Base-by-base conservation (phyloP, 2,329 filamentous ascomycete genomes). In the Setomelanomma holmii region DNA sequence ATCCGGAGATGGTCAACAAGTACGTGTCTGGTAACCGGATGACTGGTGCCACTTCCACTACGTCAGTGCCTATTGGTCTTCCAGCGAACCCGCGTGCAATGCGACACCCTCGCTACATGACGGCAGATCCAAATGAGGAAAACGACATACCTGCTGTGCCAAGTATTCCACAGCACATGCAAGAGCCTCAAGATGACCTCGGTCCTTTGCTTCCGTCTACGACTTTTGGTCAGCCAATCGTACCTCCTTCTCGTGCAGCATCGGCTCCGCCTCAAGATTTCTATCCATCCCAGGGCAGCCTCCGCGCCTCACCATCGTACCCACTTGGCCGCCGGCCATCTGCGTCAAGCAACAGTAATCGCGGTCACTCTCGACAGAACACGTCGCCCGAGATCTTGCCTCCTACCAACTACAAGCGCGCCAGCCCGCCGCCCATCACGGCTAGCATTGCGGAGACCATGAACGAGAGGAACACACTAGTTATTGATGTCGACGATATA, bases 31-130 rank as follows among this genome's bases (percentile, higher is more conserved):
- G 64, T 3, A 72, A 63, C 41, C 71, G 66, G 34, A 63, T 67
- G 14, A 66, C 64, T 17, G 60, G 61, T 6, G 75, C 75, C 14
- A 78, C 77, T 2, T 76, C 79, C 2, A 81, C 81, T 1, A 79
- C 83, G 12, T 80, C 81, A 12, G 78, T 78, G 1, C 82, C 84
- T 5, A 83, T 93, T 45, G 93, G 92, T 0, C 82, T 96, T n/a
- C 92, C 93, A 12, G 91, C 92, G 2, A 97, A 93, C 1, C 93
- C 93, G 23, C 88, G 91, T 76, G 92, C 92, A 1, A 96, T 97
- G 92, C 86, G 89, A 17, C 86, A 96, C 69, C 84, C 85, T 1
- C 86, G 90, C 38, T 86, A 93, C 61, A 82, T 82, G 71, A 84
- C 85, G 60, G 75, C 80, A 2, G 83, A 87, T 51, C 78, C 81